Conservation (phyloP, 2,329 filamentous ascomycete species). For the Stagonosporopsis vannaccii region DNA sequence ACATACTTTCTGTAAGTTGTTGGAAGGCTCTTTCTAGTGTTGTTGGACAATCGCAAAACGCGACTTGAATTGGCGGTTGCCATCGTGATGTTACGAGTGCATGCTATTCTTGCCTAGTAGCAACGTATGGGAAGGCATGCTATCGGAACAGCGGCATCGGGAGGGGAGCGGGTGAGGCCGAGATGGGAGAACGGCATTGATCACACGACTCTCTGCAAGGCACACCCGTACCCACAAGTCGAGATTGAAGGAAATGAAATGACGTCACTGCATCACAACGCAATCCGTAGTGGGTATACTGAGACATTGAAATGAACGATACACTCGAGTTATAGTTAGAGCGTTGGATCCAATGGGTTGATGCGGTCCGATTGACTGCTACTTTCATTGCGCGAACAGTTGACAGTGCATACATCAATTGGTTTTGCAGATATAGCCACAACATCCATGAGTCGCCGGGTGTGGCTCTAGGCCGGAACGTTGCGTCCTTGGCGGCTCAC, state of each 20-base stretch:
- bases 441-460: background rate
- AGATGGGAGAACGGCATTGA: slow-evolving; percentile 21
- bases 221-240: slow-evolving; percentile 37
- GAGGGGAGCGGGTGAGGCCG: background rate
- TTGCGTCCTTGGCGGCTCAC: slow-evolving; percentile 7
- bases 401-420: background rate
- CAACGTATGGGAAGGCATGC: slow-evolving; percentile 14
- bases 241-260: slow-evolving; percentile 20
- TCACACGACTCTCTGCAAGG: slow-evolving; percentile 44
- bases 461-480: slow-evolving; percentile 4
- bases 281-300: background rate
- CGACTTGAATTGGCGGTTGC: slow-evolving; percentile 8
- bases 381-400: background rate
- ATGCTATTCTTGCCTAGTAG: slow-evolving; percentile 27
- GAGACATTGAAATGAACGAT: background rate
- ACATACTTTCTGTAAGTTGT: background rate
- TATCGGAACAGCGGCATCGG: slow-evolving; percentile 13
- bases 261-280: slow-evolving; percentile 34
- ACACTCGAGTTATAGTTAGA: slow-evolving; percentile 4
- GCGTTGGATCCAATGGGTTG: slow-evolving; percentile 12
- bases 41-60: slow-evolving; percentile 11
- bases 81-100: slow-evolving; percentile 28
- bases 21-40: slow-evolving; percentile 8
- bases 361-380: background rate
- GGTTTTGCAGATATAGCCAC: background rate